Conservation (phyloP, 2,329 filamentous ascomycete species). For the Septoria linicola region DNA sequence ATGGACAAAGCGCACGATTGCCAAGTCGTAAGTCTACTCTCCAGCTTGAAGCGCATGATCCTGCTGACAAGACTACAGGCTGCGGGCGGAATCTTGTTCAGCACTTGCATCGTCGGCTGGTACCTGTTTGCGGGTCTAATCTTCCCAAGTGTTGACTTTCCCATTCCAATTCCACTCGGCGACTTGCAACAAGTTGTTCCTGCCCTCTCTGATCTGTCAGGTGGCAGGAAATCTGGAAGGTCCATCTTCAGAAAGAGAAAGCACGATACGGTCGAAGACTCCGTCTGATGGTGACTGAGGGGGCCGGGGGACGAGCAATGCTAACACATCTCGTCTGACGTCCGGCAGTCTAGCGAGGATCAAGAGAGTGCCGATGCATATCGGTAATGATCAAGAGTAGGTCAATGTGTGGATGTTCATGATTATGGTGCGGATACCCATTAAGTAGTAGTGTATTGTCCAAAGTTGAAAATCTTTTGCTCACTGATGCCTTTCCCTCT, state of each 20-base stretch:
- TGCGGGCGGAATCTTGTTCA: conserved; percentile 24
- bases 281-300: conserved; percentile 9
- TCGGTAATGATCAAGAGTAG: too few species aligned
- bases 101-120: conserved; percentile 21
- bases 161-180: conserved; percentile 22
- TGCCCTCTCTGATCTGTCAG: conserved; percentile 13
- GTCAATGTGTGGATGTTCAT: too few species aligned
- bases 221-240: conserved; percentile 11
- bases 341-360: too few species aligned
- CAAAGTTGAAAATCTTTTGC: not conserved
- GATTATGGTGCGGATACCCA: too few species aligned
- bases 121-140: conserved; percentile 25
- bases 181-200: conserved; percentile 23
- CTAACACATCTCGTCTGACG: too few species aligned
- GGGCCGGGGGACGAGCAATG: too few species aligned
- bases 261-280: conserved; percentile 8
- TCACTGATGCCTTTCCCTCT: too few species aligned
- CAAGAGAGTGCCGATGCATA: too few species aligned
- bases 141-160: conserved; percentile 27
- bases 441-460: too few species aligned
- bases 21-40: conserved; percentile 18
- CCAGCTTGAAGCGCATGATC: too few species aligned
- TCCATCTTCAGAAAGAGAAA: conserved; percentile 13
- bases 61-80: conserved; percentile 13
- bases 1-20: conserved; percentile 19